Evolutionary conservation across 139 green algal genomes (phyloP).

Genomic region (Micromonas pusilla): DNA sequence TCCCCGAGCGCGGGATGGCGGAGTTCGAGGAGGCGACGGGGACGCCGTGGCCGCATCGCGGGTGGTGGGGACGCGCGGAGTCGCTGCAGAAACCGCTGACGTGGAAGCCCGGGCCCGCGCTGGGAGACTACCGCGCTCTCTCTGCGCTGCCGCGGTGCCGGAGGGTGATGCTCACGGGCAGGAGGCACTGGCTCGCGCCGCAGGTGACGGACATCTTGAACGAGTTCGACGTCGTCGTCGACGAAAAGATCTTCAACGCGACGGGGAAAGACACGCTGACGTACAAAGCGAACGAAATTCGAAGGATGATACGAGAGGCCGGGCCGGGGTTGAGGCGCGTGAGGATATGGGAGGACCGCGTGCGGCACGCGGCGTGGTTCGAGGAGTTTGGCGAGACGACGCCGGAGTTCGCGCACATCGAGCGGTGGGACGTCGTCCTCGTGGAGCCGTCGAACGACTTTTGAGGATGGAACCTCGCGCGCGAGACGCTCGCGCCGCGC

Average conservation of each 20-base stretch:
- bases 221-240: neutral
- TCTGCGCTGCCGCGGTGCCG: neutral
- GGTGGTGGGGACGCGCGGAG: conserved; percentile 12
- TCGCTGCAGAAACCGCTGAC: neutral
- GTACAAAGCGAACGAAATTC: conserved; percentile 9
- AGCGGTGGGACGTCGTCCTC: neutral
- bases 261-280: neutral
- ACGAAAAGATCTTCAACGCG: conserved; percentile 9
- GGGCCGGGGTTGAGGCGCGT: neutral
- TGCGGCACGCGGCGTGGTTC: neutral
- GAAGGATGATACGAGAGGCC: neutral
- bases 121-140: neutral
- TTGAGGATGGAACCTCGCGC: too few species aligned
- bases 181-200: neutral
- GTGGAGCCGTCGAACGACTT: conserved; percentile 16
- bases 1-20: neutral
- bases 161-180: conserved; percentile 11
- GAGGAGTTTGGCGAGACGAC: neutral
- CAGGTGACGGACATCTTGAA: neutral
- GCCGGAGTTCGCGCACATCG: neutral
- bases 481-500: too few species aligned
- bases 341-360: conserved; percentile 12
- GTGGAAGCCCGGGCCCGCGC: neutral
- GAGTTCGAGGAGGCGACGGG: neutral
- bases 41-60: neutral